phyloP scores from a whole-genome alignment of 208 protist species.

The Porcisia hertigi region DNA sequence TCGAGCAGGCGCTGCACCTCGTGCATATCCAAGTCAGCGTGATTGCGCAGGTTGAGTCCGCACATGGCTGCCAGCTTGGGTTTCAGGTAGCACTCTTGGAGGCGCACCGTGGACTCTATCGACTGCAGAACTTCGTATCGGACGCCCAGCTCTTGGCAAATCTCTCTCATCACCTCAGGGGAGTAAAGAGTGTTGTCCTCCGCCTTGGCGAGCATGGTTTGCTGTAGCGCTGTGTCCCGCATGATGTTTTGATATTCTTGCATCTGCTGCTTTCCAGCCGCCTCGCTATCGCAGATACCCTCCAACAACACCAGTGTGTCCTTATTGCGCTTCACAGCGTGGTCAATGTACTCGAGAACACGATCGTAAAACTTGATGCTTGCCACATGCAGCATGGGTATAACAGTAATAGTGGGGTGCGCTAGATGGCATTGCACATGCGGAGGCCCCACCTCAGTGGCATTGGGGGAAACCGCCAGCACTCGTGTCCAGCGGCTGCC shows the following conservation, averaged over 20 bases:
- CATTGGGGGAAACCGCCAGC: constrained; percentile 40
- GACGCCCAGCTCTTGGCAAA: constrained; percentile 81
- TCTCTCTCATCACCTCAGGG: constrained; percentile 62
- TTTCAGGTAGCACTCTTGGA: constrained; percentile 91
- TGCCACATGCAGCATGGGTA: constrained; percentile 86
- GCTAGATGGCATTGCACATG: constrained; percentile 41
- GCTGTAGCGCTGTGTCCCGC: constrained; percentile 38
- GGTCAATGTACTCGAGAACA: constrained; percentile 84
- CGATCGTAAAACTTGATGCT: constrained; percentile 84
- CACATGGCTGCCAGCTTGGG: constrained; percentile 86
- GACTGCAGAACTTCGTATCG: constrained; percentile 56
- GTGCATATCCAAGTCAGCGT: constrained; percentile 81
- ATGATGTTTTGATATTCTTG: constrained; percentile 80
- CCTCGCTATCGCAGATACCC: constrained; percentile 83
- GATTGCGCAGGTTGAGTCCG: constrained; percentile 75
- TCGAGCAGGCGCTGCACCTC: constrained; percentile 76
- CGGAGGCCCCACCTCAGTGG: constrained; percentile 29
- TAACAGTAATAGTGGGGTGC: constrained; percentile 72
- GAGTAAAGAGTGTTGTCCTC: constrained; percentile 84
- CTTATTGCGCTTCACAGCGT: constrained; percentile 56
- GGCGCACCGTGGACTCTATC: constrained; percentile 54
- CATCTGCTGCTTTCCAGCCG: constrained; percentile 74
- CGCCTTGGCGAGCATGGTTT: constrained; percentile 67
- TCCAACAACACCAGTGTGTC: constrained; percentile 86
- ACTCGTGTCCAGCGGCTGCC: constrained; percentile 86